Conservation (phyloP, 2,329 filamentous ascomycete species). For the Penicillium sp. region DNA sequence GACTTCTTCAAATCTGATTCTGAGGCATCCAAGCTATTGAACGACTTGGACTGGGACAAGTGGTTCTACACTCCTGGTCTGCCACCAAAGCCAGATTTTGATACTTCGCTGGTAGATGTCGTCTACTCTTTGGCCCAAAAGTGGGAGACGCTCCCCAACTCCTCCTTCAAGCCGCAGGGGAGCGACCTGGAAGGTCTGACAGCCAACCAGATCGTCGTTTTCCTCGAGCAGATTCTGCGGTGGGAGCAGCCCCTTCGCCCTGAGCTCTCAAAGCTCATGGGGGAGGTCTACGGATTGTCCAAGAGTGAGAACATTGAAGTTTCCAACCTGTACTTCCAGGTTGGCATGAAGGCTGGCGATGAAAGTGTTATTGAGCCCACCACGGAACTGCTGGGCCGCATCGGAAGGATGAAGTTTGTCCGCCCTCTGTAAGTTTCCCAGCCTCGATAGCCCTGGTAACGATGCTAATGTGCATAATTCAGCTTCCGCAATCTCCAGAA, state of each 20-base stretch:
- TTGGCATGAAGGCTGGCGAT: slow-evolving; percentile 74
- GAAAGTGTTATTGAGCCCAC: slow-evolving; percentile 66
- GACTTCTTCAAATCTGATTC: slow-evolving; percentile 76
- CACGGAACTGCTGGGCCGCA: slow-evolving; percentile 71
- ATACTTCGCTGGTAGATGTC: slow-evolving; percentile 79
- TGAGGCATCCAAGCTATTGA: slow-evolving; percentile 59
- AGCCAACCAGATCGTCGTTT: slow-evolving; percentile 87
- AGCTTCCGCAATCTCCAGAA: slow-evolving; percentile 67
- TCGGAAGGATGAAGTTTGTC: slow-evolving; percentile 97
- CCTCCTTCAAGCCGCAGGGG: slow-evolving; percentile 58
- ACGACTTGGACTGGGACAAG: slow-evolving; percentile 80
- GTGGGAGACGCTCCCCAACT: slow-evolving; percentile 62
- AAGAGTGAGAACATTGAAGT: slow-evolving; percentile 85
- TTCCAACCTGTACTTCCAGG: slow-evolving; percentile 72
- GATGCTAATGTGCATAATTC: slow-evolving; percentile 11
- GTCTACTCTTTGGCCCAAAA: slow-evolving; percentile 80
- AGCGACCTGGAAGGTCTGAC: slow-evolving; percentile 72
- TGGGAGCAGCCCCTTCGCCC: slow-evolving; percentile 63
- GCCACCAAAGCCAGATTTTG: slow-evolving; percentile 86
- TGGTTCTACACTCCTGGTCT: slow-evolving; percentile 87
- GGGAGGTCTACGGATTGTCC: slow-evolving; percentile 68
- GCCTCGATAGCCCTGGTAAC: neutral
- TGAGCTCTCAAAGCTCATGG: slow-evolving; percentile 68
- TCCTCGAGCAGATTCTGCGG: slow-evolving; percentile 75
- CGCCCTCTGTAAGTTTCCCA: slow-evolving; percentile 63